Evolutionary conservation across 306 rosid species (phyloP), one percentile per base, ranked within the genome.

Genomic region (Casuarina equisetifolia): DNA sequence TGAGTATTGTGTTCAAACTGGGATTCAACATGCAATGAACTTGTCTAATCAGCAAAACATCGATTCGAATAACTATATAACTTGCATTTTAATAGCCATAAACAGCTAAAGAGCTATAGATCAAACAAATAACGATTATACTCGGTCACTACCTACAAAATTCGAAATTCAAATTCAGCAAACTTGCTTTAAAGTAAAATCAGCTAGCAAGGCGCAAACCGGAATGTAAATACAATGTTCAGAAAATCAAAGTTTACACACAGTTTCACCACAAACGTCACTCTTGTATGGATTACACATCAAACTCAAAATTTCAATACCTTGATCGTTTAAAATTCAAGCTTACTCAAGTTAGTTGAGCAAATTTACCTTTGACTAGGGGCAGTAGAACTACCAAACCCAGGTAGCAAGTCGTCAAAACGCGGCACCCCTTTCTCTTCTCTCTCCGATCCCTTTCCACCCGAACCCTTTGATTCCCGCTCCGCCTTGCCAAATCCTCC

Each of bases 351-450:
- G 72, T 49, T 50, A 78, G 16, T 55, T 75, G 82, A 76, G 75
- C 19, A 64, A 64, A 58, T 20, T 44, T 90, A 96, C 99, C 98
- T 92, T 59, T 81, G 90, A 76, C 80, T 79, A 64, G 87, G 80
- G 42, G 89, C 49, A 63, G 63, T 87, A 69, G 86, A 74, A 51
- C 83, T 81, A 74, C 97, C 93, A 64, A 92, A 92, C 50, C 97
- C 99, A 70, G 96, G 92, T 43, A 94, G 36, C 82, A 94, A 90
- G 84, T 92, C 99, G 83, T 86, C 93, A 20, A 92, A 91, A 71
- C 72, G 88, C 2, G 90, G 69, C 73, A 40, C 83, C 69, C 83
- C 83, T 81, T 76, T 88, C 69, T 70, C 91, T 50, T 84, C 77
- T 77, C 83, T 89, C 78, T 82, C 92, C 66, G 80, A 58, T 83